A percentile compares a stretch with the other conserved stretches of the same genome.
phyloP scores from a whole-genome alignment of 1,284 basidiomycete genomes.

The Hemileccinum hortonii region DNA sequence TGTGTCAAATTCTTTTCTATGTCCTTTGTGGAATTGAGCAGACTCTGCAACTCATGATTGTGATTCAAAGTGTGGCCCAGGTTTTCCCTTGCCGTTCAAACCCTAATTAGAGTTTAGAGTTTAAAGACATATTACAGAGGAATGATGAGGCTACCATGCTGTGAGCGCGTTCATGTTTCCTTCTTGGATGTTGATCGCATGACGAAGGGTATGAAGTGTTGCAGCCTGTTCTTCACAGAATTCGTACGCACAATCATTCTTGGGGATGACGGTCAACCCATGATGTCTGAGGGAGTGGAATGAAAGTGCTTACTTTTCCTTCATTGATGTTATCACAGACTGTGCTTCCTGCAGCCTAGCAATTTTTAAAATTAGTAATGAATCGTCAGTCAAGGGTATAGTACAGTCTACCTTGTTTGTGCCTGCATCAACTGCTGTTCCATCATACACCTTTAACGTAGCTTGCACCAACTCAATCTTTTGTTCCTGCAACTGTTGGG shows the following conservation, averaged over 20 bases:
- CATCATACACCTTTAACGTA: conserved; percentile 18
- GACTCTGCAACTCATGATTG: conserved; percentile 30
- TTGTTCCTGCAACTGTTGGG: conserved; percentile 28
- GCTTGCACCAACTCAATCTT: conserved; percentile 29
- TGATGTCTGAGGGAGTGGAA: conserved; percentile 15
- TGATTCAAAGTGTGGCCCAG: conserved; percentile 15
- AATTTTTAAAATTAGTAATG: conserved; percentile 15
- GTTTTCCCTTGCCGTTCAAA: conserved; percentile 20
- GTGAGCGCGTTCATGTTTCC: conserved; percentile 24
- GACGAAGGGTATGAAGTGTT: conserved; percentile 30
- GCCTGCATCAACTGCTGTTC: conserved; percentile 29
- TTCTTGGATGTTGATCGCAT: conserved; percentile 34
- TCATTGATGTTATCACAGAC: conserved; percentile 29
- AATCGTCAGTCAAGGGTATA: neutral
- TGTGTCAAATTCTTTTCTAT: conserved; percentile 27
- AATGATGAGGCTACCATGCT: conserved; percentile 22
- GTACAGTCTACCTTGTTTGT: conserved; percentile 20
- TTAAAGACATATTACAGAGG: conserved; percentile 9
- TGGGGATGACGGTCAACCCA: conserved; percentile 10
- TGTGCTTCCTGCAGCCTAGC: conserved; percentile 31
- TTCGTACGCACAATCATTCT: conserved; percentile 26
- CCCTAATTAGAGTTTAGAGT: conserved; percentile 24
- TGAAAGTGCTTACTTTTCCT: conserved; percentile 30
- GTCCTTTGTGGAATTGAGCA: conserved; percentile 28
- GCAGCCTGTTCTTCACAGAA: conserved; percentile 22